Evolutionary conservation across 1,284 basidiomycete genomes (phyloP), one percentile per base, ranked within the genome.

Genomic region (Leccinum solheimii): DNA sequence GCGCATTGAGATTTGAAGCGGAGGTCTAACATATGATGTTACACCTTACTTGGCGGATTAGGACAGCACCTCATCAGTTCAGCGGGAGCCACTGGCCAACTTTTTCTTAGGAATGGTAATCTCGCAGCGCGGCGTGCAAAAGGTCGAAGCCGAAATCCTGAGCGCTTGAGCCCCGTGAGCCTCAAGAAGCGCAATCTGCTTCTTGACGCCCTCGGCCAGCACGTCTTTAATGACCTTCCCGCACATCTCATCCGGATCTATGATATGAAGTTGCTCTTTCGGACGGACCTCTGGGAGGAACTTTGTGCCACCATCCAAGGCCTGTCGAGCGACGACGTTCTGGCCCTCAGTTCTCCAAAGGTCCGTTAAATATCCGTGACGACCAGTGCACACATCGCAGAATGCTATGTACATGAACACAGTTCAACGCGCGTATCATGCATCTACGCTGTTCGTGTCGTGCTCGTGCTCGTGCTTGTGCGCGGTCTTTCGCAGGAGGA

Each of bases 141-240:
- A 57, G 16, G 36, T 57, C 14, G 19, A 62, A 51, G 36, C 26
- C 27, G 57, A 62, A 32, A 32, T 9, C 8, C 32, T 55, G 34
- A 54, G 34, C 53, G 30, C 30, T 32, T 32, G 30, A 32, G 30
- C 30, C 14, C 45, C 3, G 23, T 45, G 16, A n/a, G n/a, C 62
- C 32, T 34, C 48, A 30, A 30, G 48, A 65, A 55, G 62, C 55
- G 58, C 19, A 19, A 26, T 30, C 51, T 52, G 13, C 62, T 65
- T 36, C 65, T 67, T 32, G 43, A 64, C 30, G 10, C 27, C 3
- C 62, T 65, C 49, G 30, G 38, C 23, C 62, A 62, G 45, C 63
- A 66, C 14, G 27, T 68, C 49, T 68, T 63, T 57, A 68, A 66
- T 9, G 53, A 68, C 16, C 59, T 68, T 32, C 66, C 65, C 8